Evolutionary conservation across 352 stramenopile genomes (phyloP).

Genomic region (Aphanomyces astaci): DNA sequence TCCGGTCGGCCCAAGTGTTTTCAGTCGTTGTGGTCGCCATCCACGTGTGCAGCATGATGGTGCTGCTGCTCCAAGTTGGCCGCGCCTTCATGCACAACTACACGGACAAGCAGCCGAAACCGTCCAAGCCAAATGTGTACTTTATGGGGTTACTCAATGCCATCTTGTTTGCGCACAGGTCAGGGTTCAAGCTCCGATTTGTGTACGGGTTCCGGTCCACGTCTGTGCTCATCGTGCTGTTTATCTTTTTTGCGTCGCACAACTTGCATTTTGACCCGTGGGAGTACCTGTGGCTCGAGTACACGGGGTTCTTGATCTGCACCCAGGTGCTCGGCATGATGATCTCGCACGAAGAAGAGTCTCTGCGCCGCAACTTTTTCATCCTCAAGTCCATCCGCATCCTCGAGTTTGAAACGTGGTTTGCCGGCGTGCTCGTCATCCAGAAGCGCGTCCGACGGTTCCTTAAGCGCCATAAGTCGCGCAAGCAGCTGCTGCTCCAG

Average conservation of each 20-base stretch:
- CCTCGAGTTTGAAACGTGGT: slow-evolving; percentile 77
- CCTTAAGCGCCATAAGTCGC: slow-evolving; percentile 4
- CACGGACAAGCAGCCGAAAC: slow-evolving; percentile 23
- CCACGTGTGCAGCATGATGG: slow-evolving; percentile 64
- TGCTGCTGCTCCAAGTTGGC: slow-evolving; percentile 45
- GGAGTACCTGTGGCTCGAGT: slow-evolving; percentile 51
- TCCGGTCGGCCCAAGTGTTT: slow-evolving; percentile 73
- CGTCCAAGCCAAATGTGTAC: slow-evolving; percentile 61
- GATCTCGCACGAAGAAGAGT: slow-evolving; percentile 78
- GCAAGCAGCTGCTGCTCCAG: slow-evolving; percentile 41
- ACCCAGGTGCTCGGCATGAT: slow-evolving; percentile 76
- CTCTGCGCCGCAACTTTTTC: slow-evolving; percentile 66
- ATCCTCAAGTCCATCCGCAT: slow-evolving; percentile 74
- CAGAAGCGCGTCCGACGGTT: slow-evolving; percentile 62
- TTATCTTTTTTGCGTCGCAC: slow-evolving; percentile 52
- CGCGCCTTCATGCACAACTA: slow-evolving; percentile 19
- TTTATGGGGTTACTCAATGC: slow-evolving; percentile 81
- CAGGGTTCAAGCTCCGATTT: slow-evolving; percentile 69
- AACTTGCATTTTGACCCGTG: slow-evolving; percentile 33
- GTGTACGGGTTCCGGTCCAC: slow-evolving; percentile 72
- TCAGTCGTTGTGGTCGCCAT: slow-evolving; percentile 56
- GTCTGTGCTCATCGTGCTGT: slow-evolving; percentile 46
- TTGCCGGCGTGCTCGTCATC: slow-evolving; percentile 59
- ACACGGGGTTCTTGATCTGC: slow-evolving; percentile 53
- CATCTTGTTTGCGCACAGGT: slow-evolving; percentile 66